These are phyloP conservation scores for Exophiala alcalophila DNA, from an alignment of 2,329 filamentous ascomycete species.

Conservation along the genomic window DNA sequence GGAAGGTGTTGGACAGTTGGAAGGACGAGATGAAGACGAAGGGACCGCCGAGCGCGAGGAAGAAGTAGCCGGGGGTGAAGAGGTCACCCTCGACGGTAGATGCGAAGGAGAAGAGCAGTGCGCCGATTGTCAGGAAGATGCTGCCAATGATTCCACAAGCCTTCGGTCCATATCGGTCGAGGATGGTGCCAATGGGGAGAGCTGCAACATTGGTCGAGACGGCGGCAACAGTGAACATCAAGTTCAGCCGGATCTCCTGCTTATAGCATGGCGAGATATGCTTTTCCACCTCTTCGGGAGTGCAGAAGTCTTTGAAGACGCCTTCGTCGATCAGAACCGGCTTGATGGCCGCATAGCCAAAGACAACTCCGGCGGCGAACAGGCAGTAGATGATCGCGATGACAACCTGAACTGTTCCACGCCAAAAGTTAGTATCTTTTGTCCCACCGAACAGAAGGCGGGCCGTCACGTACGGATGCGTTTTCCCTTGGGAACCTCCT, in stretches of 20 bases:
- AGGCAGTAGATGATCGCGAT: constrained; percentile 70
- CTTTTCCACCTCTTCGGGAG: constrained; percentile 49
- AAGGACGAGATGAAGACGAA: constrained; percentile 82
- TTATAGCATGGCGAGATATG: constrained; percentile 55
- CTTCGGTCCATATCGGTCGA: constrained; percentile 78
- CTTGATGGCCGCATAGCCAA: constrained; percentile 82
- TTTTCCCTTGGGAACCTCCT: constrained; percentile 53
- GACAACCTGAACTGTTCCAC: constrained; percentile 62
- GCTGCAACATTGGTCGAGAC: constrained; percentile 85
- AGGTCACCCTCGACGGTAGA: constrained; percentile 67
- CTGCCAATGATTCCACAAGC: constrained; percentile 71
- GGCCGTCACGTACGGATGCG: constrained; percentile 49
- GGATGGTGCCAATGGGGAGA: constrained; percentile 77
- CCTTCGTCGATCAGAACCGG: constrained; percentile 72
- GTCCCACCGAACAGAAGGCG: no score
- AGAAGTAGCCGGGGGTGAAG: constrained; percentile 69
- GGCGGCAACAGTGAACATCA: constrained; percentile 90
- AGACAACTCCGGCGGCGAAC: constrained; percentile 74
- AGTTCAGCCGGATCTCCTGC: constrained; percentile 65
- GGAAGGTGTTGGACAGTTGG: constrained; percentile 81
- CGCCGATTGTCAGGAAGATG: constrained; percentile 65
- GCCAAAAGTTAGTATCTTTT: constrained; percentile 1
- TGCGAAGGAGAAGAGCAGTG: constrained; percentile 69
- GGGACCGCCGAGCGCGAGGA: constrained; percentile 73
- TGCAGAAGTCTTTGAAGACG: constrained; percentile 67